Percentiles rank a stretch among this genome's conserved stretches.
These are phyloP conservation scores for Neonectria coccinea DNA, from an alignment of 2,329 filamentous ascomycete genomes.

Conservation along the genomic window DNA sequence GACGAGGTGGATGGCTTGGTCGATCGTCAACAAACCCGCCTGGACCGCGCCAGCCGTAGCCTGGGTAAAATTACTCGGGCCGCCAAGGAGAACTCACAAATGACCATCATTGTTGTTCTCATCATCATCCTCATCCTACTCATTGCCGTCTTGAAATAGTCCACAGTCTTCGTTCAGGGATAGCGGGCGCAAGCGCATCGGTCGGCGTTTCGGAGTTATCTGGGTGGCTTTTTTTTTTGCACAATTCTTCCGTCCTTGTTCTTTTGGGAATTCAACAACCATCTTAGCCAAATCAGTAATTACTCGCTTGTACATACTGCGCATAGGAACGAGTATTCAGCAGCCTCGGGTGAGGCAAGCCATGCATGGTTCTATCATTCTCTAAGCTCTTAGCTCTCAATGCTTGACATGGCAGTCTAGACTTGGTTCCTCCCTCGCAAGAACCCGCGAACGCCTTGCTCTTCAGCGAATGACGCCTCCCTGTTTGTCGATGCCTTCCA, in stretches of 20 bases:
- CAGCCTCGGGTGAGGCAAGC: neutral
- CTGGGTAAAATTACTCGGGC: conserved; percentile 78
- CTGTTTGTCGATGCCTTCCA: conserved; percentile 83
- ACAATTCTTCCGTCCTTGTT: conserved; percentile 4
- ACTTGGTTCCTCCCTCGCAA: conserved; percentile 13
- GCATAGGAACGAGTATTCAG: neutral
- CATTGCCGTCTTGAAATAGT: conserved; percentile 83
- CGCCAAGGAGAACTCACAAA: conserved; percentile 87
- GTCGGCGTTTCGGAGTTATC: conserved; percentile 37
- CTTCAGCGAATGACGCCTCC: conserved; percentile 76
- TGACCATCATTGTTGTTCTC: conserved; percentile 82
- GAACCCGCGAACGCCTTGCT: conserved; percentile 11
- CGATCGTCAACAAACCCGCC: conserved; percentile 80
- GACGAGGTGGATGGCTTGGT: conserved; percentile 89
- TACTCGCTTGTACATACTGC: conserved; percentile 20
- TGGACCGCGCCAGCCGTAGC: conserved; percentile 79
- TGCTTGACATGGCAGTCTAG: conserved; percentile 27
- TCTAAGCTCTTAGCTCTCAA: conserved; percentile 6
- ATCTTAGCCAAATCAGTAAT: neutral
- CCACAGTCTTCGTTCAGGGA: conserved; percentile 13
- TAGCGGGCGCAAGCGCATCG: conserved; percentile 35
- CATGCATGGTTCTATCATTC: conserved; percentile 8
- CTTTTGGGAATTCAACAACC: conserved; percentile 1
- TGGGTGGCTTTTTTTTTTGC: conserved; percentile 8
- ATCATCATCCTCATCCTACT: conserved; percentile 86